Conservation (phyloP, 805 yeast species). For the Ascoidea tarda region DNA sequence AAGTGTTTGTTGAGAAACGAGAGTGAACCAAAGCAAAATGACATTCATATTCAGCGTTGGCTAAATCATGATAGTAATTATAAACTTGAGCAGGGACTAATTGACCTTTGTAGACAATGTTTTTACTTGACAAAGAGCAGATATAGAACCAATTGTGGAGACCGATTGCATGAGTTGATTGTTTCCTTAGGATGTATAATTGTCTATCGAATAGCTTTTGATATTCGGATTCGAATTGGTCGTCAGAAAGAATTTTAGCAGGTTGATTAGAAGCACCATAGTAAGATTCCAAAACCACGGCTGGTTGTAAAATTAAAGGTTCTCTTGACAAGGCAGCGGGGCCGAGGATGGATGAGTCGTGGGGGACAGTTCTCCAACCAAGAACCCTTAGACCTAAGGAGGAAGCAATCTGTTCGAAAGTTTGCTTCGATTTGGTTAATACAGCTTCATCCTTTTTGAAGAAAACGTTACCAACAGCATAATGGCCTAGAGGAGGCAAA, state of each 20-base stretch:
- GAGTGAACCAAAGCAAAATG: conserved; percentile 96
- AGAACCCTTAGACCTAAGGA: conserved; percentile 68
- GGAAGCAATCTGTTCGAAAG: conserved; percentile 71
- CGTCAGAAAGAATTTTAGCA: conserved; percentile 22
- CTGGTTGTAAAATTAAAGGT: conserved; percentile 86
- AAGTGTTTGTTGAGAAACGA: conserved; percentile 93
- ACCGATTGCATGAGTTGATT: conserved; percentile 81
- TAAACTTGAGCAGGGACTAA: conserved; percentile 94
- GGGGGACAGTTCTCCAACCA: conserved; percentile 93
- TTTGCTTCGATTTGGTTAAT: conserved; percentile 51
- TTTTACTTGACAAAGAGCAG: conserved; percentile 77
- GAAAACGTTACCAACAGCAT: conserved; percentile 90
- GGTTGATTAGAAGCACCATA: conserved; percentile 17
- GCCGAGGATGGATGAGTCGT: conserved; percentile 86
- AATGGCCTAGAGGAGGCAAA: conserved; percentile 72
- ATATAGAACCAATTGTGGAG: conserved; percentile 96
- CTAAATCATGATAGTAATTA: conserved; percentile 85
- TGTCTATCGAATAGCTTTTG: conserved; percentile 67
- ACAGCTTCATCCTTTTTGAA: conserved; percentile 74
- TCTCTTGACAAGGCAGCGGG: conserved; percentile 92
- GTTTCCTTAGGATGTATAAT: conserved; percentile 77
- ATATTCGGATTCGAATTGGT: conserved; percentile 39
- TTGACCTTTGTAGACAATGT: conserved; percentile 96
- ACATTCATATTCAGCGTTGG: conserved; percentile 83
- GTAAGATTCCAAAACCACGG: conserved; percentile 52